A percentile compares a stretch with the other conserved stretches of the same genome.
Conservation (phyloP, 257 asterid species). For the Solanum dulcamara region DNA sequence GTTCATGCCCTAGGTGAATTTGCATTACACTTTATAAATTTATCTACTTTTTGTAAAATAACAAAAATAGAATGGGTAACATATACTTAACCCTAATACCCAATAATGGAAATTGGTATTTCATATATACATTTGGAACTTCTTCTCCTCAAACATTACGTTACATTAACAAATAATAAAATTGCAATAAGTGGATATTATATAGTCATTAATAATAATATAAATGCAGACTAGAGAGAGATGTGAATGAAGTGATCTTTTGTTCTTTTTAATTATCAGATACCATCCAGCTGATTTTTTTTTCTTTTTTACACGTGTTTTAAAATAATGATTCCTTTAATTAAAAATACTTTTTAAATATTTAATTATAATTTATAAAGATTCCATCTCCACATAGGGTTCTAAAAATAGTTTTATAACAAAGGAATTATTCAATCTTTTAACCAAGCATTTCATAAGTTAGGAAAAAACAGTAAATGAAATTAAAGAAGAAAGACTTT, state of each 20-base stretch:
- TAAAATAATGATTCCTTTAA: neutral
- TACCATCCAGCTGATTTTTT: neutral
- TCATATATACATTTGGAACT: neutral
- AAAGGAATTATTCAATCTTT: neutral
- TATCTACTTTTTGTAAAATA: neutral
- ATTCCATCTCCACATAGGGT: neutral
- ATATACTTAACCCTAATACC: neutral
- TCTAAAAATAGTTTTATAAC: neutral
- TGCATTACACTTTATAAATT: too few relatives aligned
- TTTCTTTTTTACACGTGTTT: neutral
- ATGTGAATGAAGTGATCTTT: neutral
- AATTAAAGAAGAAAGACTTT: neutral
- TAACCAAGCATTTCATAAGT: neutral
- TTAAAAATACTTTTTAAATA: neutral
- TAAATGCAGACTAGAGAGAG: neutral
- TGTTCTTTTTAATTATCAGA: neutral
- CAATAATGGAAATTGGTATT: neutral
- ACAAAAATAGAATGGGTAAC: neutral
- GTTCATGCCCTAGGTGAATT: too few relatives aligned
- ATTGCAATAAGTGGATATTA: neutral
- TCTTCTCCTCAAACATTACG: neutral
- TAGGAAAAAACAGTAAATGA: neutral
- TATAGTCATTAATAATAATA: neutral
- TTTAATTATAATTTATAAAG: neutral
- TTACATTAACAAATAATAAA: neutral